Conservation (phyloP, 2,329 filamentous ascomycete species). For the Coniochaeta sp. region DNA sequence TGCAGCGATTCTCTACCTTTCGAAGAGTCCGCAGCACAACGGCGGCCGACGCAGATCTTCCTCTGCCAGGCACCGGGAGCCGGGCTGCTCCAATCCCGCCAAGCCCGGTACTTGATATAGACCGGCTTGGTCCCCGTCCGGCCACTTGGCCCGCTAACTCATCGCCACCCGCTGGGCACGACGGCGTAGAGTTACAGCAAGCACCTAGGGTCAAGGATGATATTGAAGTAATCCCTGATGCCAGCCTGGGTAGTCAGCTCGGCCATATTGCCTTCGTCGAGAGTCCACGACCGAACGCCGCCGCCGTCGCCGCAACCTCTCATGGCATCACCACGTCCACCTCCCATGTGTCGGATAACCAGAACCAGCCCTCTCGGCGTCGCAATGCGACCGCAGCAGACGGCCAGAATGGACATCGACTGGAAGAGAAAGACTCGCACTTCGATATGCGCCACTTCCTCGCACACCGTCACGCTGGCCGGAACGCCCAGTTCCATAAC, state of each 20-base stretch:
- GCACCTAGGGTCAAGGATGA: not conserved
- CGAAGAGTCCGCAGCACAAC: constrained; percentile 6
- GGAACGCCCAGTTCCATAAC: constrained; percentile 49
- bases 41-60: not conserved
- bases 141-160: not conserved
- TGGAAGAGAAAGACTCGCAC: constrained; percentile 7
- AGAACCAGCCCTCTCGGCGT: not conserved
- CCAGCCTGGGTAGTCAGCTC: not conserved
- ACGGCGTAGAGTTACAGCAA: not conserved
- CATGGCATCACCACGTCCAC: constrained; percentile 1
- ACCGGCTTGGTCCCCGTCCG: not conserved
- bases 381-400: not conserved
- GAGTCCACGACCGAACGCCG: constrained; percentile 5
- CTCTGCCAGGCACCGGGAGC: not conserved
- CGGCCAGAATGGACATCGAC: not conserved
- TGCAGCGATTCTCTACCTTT: constrained; percentile 11
- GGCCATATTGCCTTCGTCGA: constrained; percentile 16
- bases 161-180: not conserved
- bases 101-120: not conserved
- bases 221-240: not conserved
- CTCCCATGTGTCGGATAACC: not conserved
- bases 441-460: constrained; percentile 24
- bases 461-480: constrained; percentile 30
- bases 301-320: not conserved
- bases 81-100: not conserved